These are phyloP conservation scores for Arthrobotrys megalospora DNA, from an alignment of 2,329 filamentous ascomycete species.

Conservation along the genomic window DNA sequence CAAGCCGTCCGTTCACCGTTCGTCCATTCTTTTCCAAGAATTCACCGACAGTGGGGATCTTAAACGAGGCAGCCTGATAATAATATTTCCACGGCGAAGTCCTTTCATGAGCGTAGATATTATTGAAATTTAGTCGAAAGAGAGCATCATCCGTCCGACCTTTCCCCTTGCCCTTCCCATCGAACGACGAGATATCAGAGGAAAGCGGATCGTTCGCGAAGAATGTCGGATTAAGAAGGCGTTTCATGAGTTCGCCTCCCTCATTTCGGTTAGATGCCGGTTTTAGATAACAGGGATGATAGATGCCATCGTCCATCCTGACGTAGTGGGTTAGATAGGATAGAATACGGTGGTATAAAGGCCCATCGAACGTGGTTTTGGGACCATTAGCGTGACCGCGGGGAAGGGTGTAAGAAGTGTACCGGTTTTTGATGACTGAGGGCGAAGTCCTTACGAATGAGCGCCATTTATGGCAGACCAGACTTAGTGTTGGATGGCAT, in stretches of 20 bases:
- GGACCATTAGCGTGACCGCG: background rate
- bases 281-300: background rate
- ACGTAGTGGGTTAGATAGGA: conserved; percentile 6
- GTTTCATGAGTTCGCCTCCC: background rate
- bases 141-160: background rate
- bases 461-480: conserved; percentile 16
- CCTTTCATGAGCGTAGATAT: conserved; percentile 1
- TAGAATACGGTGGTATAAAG: background rate
- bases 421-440: background rate
- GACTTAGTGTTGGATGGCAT: conserved; percentile 1
- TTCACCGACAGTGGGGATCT: background rate
- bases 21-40: conserved; percentile 5
- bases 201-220: conserved; percentile 3
- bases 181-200: background rate
- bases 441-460: conserved; percentile 10
- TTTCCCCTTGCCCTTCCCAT: background rate
- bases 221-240: background rate
- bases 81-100: background rate
- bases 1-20: background rate
- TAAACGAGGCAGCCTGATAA: background rate
- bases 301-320: conserved; percentile 9
- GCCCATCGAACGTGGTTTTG: background rate
- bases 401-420: background rate
- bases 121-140: background rate
- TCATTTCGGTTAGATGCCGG: background rate